These are phyloP conservation scores for Cryomyces minteri DNA, from an alignment of 495 filamentous ascomycete species.

Conservation along the genomic window DNA sequence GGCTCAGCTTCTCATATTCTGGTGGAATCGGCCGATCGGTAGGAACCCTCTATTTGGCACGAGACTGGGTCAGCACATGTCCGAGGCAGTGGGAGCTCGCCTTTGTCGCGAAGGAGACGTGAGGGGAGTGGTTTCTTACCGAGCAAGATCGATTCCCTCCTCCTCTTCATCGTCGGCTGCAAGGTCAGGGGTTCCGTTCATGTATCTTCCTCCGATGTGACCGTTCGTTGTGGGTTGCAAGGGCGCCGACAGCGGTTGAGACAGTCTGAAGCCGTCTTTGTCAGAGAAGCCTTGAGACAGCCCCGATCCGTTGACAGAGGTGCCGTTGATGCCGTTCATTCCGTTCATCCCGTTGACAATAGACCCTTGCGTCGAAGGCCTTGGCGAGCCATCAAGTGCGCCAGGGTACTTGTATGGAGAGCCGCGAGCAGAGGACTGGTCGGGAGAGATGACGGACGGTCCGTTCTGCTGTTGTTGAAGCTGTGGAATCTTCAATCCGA, in stretches of 20 bases:
- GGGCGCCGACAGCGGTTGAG: background rate
- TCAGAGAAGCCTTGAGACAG: too few species aligned
- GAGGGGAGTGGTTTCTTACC: slow-evolving; percentile 24
- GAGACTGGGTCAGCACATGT: slow-evolving; percentile 11
- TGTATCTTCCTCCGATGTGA: slow-evolving; percentile 20
- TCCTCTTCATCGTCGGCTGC: slow-evolving; percentile 31
- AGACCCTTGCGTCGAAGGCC: too few species aligned
- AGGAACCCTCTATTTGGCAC: slow-evolving; percentile 40
- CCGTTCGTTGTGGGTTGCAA: background rate
- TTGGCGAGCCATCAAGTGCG: too few species aligned
- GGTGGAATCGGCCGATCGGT: slow-evolving; percentile 50
- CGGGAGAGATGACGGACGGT: too few species aligned
- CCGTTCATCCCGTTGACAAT: too few species aligned
- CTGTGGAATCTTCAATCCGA: too few species aligned
- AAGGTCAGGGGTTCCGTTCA: slow-evolving; percentile 17
- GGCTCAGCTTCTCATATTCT: slow-evolving; percentile 6
- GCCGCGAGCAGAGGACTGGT: too few species aligned
- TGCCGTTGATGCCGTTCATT: too few species aligned
- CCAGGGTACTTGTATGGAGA: too few species aligned
- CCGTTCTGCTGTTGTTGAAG: too few species aligned
- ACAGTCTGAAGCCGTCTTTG: background rate
- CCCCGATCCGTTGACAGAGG: too few species aligned
- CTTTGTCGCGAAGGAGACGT: slow-evolving; percentile 3
- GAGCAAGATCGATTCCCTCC: slow-evolving; percentile 46
- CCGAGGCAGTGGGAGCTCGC: background rate